A percentile compares a stretch with the other conserved stretches of the same genome.
phyloP scores from a whole-genome alignment of 106 monocot species.

The Acorus calamus region DNA sequence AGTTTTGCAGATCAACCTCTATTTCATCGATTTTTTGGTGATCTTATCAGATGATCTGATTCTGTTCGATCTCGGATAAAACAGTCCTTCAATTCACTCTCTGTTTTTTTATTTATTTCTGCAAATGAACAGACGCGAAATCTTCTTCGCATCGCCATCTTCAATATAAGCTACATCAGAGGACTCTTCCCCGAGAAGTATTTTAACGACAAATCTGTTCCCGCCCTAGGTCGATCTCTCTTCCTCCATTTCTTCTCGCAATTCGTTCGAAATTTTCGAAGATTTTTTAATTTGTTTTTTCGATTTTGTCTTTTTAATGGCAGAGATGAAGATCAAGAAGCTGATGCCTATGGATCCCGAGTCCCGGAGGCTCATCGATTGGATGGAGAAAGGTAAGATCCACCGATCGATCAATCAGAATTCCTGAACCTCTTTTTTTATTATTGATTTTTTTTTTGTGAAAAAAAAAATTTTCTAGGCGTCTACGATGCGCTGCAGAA shows the following conservation, averaged over 20 bases:
- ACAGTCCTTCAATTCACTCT: not conserved
- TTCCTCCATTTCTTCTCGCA: not conserved
- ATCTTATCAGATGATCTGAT: too few relatives aligned
- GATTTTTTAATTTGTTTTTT: not conserved
- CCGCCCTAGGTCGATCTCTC: slow-evolving; percentile 59
- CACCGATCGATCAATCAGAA: not conserved
- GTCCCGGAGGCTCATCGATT: slow-evolving; percentile 87
- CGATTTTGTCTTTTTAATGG: not conserved
- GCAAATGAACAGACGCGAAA: slow-evolving; percentile 65
- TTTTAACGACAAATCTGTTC: slow-evolving; percentile 94
- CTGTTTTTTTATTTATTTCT: not conserved
- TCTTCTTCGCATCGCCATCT: slow-evolving; percentile 91
- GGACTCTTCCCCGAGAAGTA: slow-evolving; percentile 95
- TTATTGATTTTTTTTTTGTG: not conserved
- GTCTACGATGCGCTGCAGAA: slow-evolving; percentile 97
- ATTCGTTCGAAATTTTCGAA: not conserved
- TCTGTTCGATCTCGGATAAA: too few relatives aligned
- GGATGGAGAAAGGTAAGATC: slow-evolving; percentile 95
- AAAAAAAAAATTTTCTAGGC: slow-evolving; percentile 27
- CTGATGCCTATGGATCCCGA: slow-evolving; percentile 89
- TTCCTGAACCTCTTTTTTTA: not conserved
- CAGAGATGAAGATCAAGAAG: slow-evolving; percentile 99
- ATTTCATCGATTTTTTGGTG: too few relatives aligned
- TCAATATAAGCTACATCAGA: slow-evolving; percentile 97
- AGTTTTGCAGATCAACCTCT: too few relatives aligned